These are phyloP conservation scores for Berkeleyomyces rouxiae DNA, from an alignment of 2,329 filamentous ascomycete species.

Conservation along the genomic window DNA sequence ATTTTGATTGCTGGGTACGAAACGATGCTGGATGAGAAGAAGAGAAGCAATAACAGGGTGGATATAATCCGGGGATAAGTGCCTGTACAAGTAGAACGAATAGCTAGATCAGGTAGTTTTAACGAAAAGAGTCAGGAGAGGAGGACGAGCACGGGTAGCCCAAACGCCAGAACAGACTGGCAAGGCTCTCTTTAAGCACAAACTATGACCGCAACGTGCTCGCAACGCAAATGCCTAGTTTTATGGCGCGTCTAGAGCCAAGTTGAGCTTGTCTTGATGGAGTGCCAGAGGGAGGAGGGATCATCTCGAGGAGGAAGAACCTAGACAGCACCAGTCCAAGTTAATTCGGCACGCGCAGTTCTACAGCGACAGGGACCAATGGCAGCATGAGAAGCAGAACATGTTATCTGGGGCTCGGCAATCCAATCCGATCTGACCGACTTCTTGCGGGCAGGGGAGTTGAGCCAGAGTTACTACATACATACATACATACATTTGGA, in stretches of 20 bases:
- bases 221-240: not conserved
- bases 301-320: not conserved
- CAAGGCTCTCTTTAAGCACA: not conserved
- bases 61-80: not conserved
- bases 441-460: not conserved
- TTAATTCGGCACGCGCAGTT: not conserved
- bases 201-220: not conserved
- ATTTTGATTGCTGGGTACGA: not conserved
- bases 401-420: not conserved
- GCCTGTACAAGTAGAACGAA: not conserved
- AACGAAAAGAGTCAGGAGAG: not conserved
- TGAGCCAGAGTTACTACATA: not conserved
- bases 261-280: not conserved
- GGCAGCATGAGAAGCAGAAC: not conserved
- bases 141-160: not conserved
- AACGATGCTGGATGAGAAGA: not conserved
- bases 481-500: no score
- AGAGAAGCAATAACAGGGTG: not conserved
- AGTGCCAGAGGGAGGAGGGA: not conserved
- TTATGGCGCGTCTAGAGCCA: not conserved
- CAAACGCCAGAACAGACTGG: not conserved
- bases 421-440: not conserved
- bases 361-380: not conserved
- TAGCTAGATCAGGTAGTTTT: conserved; percentile 2
- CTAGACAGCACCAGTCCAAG: not conserved